A percentile compares a stretch with the other conserved stretches of the same genome.
These are phyloP conservation scores for Teunomyces barrocoloradensis DNA, from an alignment of 805 yeast genomes.

Conservation along the genomic window DNA sequence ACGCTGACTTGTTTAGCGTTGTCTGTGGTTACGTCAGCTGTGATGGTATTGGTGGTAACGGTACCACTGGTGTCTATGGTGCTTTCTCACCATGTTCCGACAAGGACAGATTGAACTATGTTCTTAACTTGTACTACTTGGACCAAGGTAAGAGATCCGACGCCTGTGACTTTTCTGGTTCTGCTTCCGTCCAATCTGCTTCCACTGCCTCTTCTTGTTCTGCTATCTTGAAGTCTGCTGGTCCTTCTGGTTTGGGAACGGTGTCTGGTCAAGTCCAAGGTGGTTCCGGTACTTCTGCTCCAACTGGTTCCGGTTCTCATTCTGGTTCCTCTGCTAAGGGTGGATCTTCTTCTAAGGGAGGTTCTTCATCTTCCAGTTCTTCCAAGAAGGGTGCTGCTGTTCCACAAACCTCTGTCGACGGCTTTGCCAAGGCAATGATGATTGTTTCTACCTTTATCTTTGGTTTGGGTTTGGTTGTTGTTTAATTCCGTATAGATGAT, in stretches of 20 bases:
- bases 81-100: conserved; percentile 38
- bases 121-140: conserved; percentile 38
- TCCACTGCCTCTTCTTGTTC: conserved; percentile 55
- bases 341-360: conserved; percentile 8
- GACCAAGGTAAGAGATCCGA: conserved; percentile 20
- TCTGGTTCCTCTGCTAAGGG: conserved; percentile 16
- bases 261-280: conserved; percentile 36
- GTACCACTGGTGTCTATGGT: conserved; percentile 40
- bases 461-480: conserved; percentile 28
- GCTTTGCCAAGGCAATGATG: conserved; percentile 18
- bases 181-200: conserved; percentile 43
- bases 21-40: conserved; percentile 37
- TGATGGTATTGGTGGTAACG: conserved; percentile 36
- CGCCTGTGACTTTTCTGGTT: conserved; percentile 41
- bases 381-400: conserved; percentile 19
- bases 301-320: conserved; percentile 19
- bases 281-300: conserved; percentile 26
- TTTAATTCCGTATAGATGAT: conserved; percentile 6
- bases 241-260: conserved; percentile 64
- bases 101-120: conserved; percentile 37
- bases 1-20: conserved; percentile 31
- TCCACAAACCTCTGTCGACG: conserved; percentile 12
- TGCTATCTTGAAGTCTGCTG: conserved; percentile 61
- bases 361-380: conserved; percentile 16
- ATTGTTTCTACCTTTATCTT: conserved; percentile 22